phyloP scores from a whole-genome alignment of 1,139 yeast species.

The Kurtzmaniella quercitrusa region DNA sequence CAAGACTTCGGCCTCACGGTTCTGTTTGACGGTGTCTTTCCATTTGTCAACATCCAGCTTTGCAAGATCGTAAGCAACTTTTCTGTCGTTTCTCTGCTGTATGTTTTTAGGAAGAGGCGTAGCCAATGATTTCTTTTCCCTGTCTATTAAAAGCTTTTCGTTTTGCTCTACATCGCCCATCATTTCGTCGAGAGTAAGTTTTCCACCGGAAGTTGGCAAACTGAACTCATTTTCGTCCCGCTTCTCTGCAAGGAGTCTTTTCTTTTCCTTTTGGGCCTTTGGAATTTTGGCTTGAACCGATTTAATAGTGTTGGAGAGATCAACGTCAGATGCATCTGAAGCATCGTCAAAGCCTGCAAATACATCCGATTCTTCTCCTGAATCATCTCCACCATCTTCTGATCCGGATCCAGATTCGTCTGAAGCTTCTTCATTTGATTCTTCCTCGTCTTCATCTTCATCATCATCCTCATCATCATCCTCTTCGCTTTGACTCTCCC shows the following conservation, averaged over 20 bases:
- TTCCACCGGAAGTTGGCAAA: constrained; percentile 56
- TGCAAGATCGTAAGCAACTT: constrained; percentile 86
- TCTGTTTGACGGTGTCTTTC: constrained; percentile 76
- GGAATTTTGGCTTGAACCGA: constrained; percentile 26
- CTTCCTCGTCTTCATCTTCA: constrained; percentile 16
- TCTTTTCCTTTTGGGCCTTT: constrained; percentile 35
- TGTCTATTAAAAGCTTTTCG: constrained; percentile 51
- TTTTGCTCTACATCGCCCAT: constrained; percentile 55
- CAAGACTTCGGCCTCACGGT: constrained; percentile 81
- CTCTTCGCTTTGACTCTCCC: constrained; percentile 30
- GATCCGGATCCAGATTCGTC: constrained; percentile 7
- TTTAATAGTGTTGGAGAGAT: constrained; percentile 32
- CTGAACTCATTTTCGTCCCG: constrained; percentile 69
- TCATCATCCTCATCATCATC: constrained; percentile 12
- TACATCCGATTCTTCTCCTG: constrained; percentile 18
- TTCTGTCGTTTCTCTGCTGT: constrained; percentile 81
- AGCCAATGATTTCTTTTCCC: constrained; percentile 45
- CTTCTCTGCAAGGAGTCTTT: constrained; percentile 46
- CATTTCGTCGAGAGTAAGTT: constrained; percentile 72
- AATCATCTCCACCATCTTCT: constrained; percentile 18
- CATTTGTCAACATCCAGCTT: constrained; percentile 84
- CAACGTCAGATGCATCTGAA: constrained; percentile 16
- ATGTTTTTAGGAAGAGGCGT: constrained; percentile 85
- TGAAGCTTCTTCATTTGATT: constrained; percentile 16
- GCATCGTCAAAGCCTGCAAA: constrained; percentile 29